phyloP scores from a whole-genome alignment of 75 land plant species.

The Adiantum capillusveneris region DNA sequence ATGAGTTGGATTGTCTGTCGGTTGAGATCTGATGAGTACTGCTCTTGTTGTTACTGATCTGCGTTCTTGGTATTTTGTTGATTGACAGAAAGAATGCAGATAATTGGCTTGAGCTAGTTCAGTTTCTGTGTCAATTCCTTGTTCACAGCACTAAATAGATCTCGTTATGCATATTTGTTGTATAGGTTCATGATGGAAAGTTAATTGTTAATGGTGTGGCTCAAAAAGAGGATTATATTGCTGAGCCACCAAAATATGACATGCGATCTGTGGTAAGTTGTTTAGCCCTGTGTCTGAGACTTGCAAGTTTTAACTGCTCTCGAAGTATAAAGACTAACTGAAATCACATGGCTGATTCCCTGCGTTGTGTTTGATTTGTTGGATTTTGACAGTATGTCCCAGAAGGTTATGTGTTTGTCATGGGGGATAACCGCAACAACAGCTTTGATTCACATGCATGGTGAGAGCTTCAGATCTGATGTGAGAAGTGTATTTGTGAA shows the following conservation, averaged over 20 bases:
- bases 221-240: constrained; percentile 75
- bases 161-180: too few relatives aligned
- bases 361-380: neutral
- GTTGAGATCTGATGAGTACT: too few relatives aligned
- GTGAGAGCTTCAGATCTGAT: constrained; percentile 27
- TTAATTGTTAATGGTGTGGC: constrained; percentile 65
- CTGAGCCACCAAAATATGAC: constrained; percentile 87
- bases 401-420: constrained; percentile 76
- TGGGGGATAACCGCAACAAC: constrained; percentile 98
- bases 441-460: constrained; percentile 93
- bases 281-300: neutral
- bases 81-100: too few relatives aligned
- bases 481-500: neutral
- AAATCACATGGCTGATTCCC: neutral
- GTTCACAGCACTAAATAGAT: too few relatives aligned
- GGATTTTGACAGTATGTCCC: constrained; percentile 64
- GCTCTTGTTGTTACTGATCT: too few relatives aligned
- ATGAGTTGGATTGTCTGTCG: too few relatives aligned
- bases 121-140: too few relatives aligned
- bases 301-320: neutral
- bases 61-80: too few relatives aligned
- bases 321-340: neutral
- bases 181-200: constrained; percentile 83
- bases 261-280: constrained; percentile 62
- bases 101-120: too few relatives aligned